Evolutionary conservation across 139 green algal species (phyloP).

Genomic region (Tetraselmis chui): DNA sequence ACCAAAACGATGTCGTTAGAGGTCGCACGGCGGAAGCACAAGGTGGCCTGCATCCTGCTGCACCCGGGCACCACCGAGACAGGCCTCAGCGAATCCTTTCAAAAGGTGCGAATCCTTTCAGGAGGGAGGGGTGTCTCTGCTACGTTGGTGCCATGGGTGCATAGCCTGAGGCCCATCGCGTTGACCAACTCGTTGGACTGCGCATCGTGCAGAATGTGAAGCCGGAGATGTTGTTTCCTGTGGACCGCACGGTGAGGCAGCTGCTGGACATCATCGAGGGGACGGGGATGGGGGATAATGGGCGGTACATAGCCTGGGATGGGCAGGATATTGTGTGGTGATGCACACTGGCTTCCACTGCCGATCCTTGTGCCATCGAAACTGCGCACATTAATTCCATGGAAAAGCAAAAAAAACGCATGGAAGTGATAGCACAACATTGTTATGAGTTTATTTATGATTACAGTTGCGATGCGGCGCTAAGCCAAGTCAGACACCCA

Average conservation of each 20-base stretch:
- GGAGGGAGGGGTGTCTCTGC: neutral
- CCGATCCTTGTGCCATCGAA: too few relatives aligned
- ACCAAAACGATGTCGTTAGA: slow-evolving; percentile 63
- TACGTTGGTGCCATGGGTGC: neutral
- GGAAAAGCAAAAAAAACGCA: too few relatives aligned
- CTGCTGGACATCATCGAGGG: slow-evolving; percentile 63
- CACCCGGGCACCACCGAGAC: slow-evolving; percentile 80
- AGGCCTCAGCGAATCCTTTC: slow-evolving; percentile 63
- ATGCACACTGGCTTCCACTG: too few relatives aligned
- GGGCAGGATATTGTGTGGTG: slow-evolving; percentile 60
- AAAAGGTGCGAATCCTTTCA: slow-evolving; percentile 31
- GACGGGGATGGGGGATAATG: slow-evolving; percentile 35
- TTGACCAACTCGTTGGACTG: neutral
- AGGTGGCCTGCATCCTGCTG: slow-evolving; percentile 57
- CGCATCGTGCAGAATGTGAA: slow-evolving; percentile 40
- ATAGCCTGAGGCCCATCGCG: too few relatives aligned
- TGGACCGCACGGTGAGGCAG: slow-evolving; percentile 46
- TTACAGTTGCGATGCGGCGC: too few relatives aligned
- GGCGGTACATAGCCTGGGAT: slow-evolving; percentile 65
- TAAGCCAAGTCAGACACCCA: slow-evolving; percentile 28
- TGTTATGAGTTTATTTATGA: too few relatives aligned
- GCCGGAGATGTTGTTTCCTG: slow-evolving; percentile 68
- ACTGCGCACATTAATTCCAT: too few relatives aligned
- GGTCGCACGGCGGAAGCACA: slow-evolving; percentile 41
- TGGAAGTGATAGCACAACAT: too few relatives aligned